Percentiles rank a stretch among this genome's conserved stretches.
phyloP scores from a whole-genome alignment of 345 rosid genomes.

The Melastoma malabathricum region DNA sequence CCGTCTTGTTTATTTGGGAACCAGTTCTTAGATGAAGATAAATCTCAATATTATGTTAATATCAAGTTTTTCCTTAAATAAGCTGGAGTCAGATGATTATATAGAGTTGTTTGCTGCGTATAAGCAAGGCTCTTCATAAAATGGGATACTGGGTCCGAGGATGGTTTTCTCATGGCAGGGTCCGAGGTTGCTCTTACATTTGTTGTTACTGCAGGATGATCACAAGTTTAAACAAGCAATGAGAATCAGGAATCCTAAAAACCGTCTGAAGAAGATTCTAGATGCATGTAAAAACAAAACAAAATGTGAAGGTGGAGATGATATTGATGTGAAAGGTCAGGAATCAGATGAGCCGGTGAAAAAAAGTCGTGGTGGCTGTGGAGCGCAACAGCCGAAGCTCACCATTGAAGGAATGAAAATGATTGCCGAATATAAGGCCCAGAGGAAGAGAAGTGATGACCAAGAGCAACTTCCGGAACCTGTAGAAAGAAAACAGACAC shows the following conservation, averaged over 20 bases:
- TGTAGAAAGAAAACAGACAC: slow-evolving; percentile 86
- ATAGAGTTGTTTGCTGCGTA: neutral
- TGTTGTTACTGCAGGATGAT: slow-evolving; percentile 43
- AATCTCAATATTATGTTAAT: no score
- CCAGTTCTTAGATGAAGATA: no score
- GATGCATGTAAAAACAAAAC: slow-evolving; percentile 86
- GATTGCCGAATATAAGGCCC: slow-evolving; percentile 72
- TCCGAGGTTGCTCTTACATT: neutral
- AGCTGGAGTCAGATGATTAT: no score
- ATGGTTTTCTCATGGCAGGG: neutral
- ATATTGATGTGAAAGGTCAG: slow-evolving; percentile 46
- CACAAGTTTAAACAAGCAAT: slow-evolving; percentile 91
- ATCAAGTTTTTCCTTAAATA: no score
- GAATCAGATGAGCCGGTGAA: slow-evolving; percentile 65
- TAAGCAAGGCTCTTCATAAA: no score
- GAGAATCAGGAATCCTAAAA: slow-evolving; percentile 85
- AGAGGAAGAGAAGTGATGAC: slow-evolving; percentile 73
- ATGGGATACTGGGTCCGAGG: neutral
- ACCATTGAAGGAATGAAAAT: slow-evolving; percentile 95
- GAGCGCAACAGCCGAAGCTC: slow-evolving; percentile 84
- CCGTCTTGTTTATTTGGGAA: no score
- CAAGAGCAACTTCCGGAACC: slow-evolving; percentile 93
- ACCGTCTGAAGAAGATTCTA: slow-evolving; percentile 71
- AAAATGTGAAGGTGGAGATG: slow-evolving; percentile 88
- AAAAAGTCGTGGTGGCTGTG: slow-evolving; percentile 85